Percentiles rank a stretch among this genome's conserved stretches.
phyloP scores from a whole-genome alignment of 306 rosid species.

The Citrullus amarus region DNA sequence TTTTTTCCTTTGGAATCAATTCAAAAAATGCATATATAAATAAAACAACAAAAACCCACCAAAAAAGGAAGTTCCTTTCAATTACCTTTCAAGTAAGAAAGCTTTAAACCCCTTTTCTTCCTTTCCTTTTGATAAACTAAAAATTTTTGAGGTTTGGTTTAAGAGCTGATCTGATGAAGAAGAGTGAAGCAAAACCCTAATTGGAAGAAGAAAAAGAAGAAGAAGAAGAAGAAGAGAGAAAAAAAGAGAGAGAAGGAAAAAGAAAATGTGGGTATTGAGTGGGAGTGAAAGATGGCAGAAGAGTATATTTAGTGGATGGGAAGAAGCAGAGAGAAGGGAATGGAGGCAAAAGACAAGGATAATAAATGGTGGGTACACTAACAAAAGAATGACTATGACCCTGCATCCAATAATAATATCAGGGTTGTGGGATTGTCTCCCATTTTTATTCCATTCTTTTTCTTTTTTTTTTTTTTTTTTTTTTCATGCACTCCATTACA shows the following conservation, averaged over 20 bases:
- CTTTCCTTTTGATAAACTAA: not conserved
- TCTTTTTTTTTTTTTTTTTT: not conserved
- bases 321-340: slow-evolving; percentile 49
- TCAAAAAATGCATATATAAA: not conserved
- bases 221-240: not conserved
- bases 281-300: slow-evolving; percentile 23
- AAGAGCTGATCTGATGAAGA: slow-evolving; percentile 2
- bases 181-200: slow-evolving; percentile 9
- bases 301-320: slow-evolving; percentile 72
- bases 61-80: slow-evolving; percentile 1
- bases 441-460: slow-evolving; percentile 33
- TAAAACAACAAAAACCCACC: not conserved
- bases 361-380: slow-evolving; percentile 83
- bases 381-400: slow-evolving; percentile 75
- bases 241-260: not conserved
- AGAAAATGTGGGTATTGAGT: slow-evolving; percentile 4
- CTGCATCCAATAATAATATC: slow-evolving; percentile 72
- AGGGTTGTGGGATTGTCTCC: slow-evolving; percentile 47
- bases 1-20: not conserved
- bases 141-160: too few relatives aligned
- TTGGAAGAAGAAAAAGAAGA: not conserved
- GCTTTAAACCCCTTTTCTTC: not conserved
- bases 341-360: slow-evolving; percentile 75
- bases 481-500: slow-evolving; percentile 16
- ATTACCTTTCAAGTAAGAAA: not conserved